phyloP scores from a whole-genome alignment of 352 stramenopile species.

The Pythium oligandrum region DNA sequence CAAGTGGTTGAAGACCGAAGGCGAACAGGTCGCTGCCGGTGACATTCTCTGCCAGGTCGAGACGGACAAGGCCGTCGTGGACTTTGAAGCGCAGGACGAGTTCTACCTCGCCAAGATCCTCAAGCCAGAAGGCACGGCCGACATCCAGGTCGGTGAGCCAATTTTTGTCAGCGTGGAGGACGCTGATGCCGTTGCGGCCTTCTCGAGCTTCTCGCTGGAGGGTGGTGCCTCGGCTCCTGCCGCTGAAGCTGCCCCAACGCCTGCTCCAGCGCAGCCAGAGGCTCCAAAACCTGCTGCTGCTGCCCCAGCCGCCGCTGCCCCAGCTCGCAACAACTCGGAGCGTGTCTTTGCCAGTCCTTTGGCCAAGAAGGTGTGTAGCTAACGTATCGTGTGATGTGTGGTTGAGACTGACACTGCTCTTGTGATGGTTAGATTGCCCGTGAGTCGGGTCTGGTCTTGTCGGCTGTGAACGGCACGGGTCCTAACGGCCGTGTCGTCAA shows the following conservation, averaged over 20 bases:
- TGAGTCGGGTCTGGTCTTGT: slow-evolving; percentile 67
- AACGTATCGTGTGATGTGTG: no score
- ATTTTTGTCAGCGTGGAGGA: slow-evolving; percentile 70
- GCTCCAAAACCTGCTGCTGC: slow-evolving; percentile 23
- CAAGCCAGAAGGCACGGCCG: slow-evolving; percentile 69
- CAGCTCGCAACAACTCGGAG: slow-evolving; percentile 32
- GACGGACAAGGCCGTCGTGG: slow-evolving; percentile 98
- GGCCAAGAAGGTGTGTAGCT: slow-evolving; percentile 75
- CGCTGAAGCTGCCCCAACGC: slow-evolving; percentile 19
- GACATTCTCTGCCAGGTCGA: slow-evolving; percentile 95
- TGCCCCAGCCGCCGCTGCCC: slow-evolving; percentile 9
- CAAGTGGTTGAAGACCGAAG: slow-evolving; percentile 92
- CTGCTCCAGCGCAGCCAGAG: slow-evolving; percentile 17
- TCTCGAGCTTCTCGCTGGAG: slow-evolving; percentile 51
- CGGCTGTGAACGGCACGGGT: slow-evolving; percentile 73
- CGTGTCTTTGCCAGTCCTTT: slow-evolving; percentile 93
- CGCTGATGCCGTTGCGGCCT: slow-evolving; percentile 45
- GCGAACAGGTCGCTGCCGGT: slow-evolving; percentile 88
- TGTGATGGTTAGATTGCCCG: slow-evolving; percentile 35
- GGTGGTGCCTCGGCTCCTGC: slow-evolving; percentile 12
- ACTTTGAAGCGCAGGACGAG: slow-evolving; percentile 97
- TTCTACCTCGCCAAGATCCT: slow-evolving; percentile 94
- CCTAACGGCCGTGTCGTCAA: slow-evolving; percentile 91
- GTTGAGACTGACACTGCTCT: no score
- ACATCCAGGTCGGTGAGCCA: slow-evolving; percentile 80